phyloP scores from a whole-genome alignment of 768 basidiomycete species.

The Lepiota subincarnata region DNA sequence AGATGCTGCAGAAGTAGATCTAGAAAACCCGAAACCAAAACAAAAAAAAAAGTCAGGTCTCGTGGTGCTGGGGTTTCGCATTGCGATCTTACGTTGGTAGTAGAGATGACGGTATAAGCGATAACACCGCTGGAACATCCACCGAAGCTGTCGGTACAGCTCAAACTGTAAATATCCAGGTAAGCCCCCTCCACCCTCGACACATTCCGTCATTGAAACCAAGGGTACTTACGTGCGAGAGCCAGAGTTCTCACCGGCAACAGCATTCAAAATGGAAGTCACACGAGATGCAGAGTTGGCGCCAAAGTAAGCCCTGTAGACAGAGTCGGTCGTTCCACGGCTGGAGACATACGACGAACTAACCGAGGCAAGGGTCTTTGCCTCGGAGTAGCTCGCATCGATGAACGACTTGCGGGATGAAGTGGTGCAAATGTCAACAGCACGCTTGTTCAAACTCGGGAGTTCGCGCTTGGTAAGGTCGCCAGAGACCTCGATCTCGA shows the following conservation, averaged over 20 bases:
- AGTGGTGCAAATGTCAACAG: constrained; percentile 33
- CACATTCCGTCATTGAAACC: neutral
- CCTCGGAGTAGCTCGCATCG: constrained; percentile 36
- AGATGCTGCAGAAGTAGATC: constrained; percentile 45
- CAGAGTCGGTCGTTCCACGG: constrained; percentile 30
- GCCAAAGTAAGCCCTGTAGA: constrained; percentile 39
- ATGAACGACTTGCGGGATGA: constrained; percentile 34
- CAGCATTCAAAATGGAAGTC: constrained; percentile 31
- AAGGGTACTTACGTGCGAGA: constrained; percentile 30
- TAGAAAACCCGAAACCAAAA: constrained; percentile 7
- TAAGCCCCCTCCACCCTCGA: neutral
- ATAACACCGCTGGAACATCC: constrained; percentile 37
- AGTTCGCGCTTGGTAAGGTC: constrained; percentile 32
- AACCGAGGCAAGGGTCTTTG: constrained; percentile 32
- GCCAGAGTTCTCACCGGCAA: constrained; percentile 36
- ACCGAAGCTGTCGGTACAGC: constrained; percentile 36
- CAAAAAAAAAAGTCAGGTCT: neutral
- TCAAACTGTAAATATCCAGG: constrained; percentile 25
- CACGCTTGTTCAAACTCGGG: constrained; percentile 29
- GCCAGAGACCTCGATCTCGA: constrained; percentile 32
- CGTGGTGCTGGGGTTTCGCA: neutral
- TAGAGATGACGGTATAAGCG: constrained; percentile 41
- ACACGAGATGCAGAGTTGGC: constrained; percentile 32
- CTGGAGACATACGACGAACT: constrained; percentile 32
- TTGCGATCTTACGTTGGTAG: constrained; percentile 35